These are phyloP conservation scores for Trichoderma orchidacearum DNA, from an alignment of 495 filamentous ascomycete species.

Conservation along the genomic window DNA sequence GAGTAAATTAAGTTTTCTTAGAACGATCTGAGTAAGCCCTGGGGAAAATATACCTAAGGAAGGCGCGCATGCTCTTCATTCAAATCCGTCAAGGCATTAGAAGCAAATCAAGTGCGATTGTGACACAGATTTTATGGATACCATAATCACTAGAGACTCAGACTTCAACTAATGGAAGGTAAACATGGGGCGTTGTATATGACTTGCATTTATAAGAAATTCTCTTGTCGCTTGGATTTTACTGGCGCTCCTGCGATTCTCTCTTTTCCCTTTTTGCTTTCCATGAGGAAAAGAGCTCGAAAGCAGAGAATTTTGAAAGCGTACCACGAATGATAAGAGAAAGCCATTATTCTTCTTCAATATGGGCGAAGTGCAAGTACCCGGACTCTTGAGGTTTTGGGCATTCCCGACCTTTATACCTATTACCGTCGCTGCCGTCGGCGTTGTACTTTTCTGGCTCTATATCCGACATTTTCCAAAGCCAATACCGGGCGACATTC, in stretches of 20 bases:
- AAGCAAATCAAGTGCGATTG: neutral
- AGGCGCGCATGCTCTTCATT: neutral
- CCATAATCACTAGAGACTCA: neutral
- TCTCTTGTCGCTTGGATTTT: no score
- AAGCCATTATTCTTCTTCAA: neutral
- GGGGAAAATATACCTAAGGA: no score
- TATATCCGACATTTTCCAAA: constrained; percentile 9
- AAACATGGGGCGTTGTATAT: neutral
- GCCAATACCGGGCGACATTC: constrained; percentile 20
- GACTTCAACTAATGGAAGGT: neutral
- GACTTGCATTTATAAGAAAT: no score
- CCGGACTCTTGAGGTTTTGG: neutral
- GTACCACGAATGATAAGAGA: neutral
- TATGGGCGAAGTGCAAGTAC: neutral
- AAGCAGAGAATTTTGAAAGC: no score
- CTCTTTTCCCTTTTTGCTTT: no score
- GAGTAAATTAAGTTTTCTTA: no score
- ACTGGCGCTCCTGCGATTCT: no score
- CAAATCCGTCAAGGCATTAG: neutral
- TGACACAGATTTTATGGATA: neutral
- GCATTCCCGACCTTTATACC: neutral
- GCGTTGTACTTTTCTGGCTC: neutral
- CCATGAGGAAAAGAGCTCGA: no score
- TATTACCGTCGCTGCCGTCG: neutral
- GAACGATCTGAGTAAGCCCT: neutral